Conservation (phyloP, 768 basidiomycete species). For the Phylloporus rhodoxanthus region DNA sequence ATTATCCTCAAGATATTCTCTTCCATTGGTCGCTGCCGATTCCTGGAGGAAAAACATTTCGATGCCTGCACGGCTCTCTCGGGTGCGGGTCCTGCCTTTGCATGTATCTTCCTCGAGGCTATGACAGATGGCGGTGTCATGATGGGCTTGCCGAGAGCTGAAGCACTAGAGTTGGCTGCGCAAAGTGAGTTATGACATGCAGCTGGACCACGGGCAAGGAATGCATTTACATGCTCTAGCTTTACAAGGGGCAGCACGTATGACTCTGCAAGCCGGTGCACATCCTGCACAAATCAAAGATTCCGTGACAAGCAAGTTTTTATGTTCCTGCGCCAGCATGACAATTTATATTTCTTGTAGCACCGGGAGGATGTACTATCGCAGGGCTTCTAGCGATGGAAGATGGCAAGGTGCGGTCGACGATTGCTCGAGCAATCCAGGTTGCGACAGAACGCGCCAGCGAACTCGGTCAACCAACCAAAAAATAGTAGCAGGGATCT, state of each 20-base stretch:
- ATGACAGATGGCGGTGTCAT: slow-evolving; percentile 99
- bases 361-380: slow-evolving; percentile 97
- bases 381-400: slow-evolving; percentile 94
- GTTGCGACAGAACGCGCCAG: slow-evolving; percentile 87
- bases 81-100: slow-evolving; percentile 95
- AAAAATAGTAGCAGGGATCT: slow-evolving; percentile 33
- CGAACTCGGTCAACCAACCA: slow-evolving; percentile 68
- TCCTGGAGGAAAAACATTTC: slow-evolving; percentile 97
- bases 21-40: slow-evolving; percentile 91
- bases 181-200: slow-evolving; percentile 60
- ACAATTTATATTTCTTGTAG: slow-evolving; percentile 36
- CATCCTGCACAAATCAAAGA: slow-evolving; percentile 98
- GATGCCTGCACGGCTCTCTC: slow-evolving; percentile 97
- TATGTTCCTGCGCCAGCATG: not conserved
- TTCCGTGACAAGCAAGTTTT: slow-evolving; percentile 82
- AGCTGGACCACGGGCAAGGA: not conserved
- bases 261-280: slow-evolving; percentile 82
- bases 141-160: slow-evolving; percentile 95
- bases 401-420: slow-evolving; percentile 88
- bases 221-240: slow-evolving; percentile 41
- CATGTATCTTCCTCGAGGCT: slow-evolving; percentile 92
- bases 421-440: slow-evolving; percentile 93
- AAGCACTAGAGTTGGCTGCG: slow-evolving; percentile 90
- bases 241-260: slow-evolving; percentile 92
- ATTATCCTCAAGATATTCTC: slow-evolving; percentile 93